Base-by-base conservation (phyloP, 441 rosid genomes). In the Brassica hybrid region DNA sequence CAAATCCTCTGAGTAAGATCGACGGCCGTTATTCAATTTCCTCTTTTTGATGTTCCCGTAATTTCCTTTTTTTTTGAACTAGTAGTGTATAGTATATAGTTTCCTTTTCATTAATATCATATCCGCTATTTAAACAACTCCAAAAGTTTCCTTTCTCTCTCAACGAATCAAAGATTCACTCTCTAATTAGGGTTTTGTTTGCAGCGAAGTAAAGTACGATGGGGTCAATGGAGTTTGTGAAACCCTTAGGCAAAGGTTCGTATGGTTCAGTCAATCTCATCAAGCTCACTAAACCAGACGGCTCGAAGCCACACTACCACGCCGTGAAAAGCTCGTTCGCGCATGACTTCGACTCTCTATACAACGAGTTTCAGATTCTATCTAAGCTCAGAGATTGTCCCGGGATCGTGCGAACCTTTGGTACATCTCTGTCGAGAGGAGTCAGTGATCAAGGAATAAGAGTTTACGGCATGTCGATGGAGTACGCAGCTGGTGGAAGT, bases 401-500 rank as follows among this genome's bases (percentile, higher is more conserved):
- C 0, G 16, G 77, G 21, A 72, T 78, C 73, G 56, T 78, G 14
- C 32, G 36, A 65, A 50, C 60, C 0, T 70, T 58, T 3, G 77
- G 76, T n/a, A 34, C 61, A 59, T 18, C 10, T 64, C 61, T 71
- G 0, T 30, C 36, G 41, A 64, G 72, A 62, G 56, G 48, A 12
- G 72, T 65, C 12, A 14, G 58, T 34, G 43, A 8, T 19, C 1
- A 72, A 0, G 74, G 81, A 11, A 4, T 14, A 9, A 56, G 65
- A 60, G 77, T 65, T 21, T 78, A 71, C 7, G 67, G 21, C 3
- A 72, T 78, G 59, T 45, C 30, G 2, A 78, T 77, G 76, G 81
- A 77, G 63, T 72, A 72, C 34, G 81, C 81, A 43, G 25, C 81
- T 65, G 27, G 30, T 9, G 76, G 81, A 65, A 77, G 12, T 64